A percentile compares a stretch with the other conserved stretches of the same genome.
Conservation (phyloP, 2,329 filamentous ascomycete genomes). For the Paraconiothyrium brasiliense region DNA sequence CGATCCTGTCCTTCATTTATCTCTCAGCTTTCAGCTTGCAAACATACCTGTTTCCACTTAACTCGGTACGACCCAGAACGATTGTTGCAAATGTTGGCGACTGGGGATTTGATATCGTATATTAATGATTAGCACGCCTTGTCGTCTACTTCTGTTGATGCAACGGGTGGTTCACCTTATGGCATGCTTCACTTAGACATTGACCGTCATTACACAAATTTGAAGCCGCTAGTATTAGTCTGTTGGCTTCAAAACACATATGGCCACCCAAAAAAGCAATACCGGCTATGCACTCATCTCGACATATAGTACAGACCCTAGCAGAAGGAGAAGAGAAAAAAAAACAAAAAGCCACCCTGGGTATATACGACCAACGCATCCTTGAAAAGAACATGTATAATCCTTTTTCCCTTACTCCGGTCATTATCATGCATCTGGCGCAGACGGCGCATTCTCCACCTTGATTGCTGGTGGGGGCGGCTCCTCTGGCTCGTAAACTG, state of each 20-base stretch:
- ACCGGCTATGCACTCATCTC: not conserved
- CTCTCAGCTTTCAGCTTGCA: no score
- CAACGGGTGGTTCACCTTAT: conserved; percentile 23
- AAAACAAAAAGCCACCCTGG: conserved; percentile 10
- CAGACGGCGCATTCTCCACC: conserved; percentile 33
- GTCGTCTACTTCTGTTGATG: conserved; percentile 58
- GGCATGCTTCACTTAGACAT: conserved; percentile 18
- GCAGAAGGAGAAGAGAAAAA: not conserved
- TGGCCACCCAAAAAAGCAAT: not conserved
- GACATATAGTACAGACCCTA: not conserved
- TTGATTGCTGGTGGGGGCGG: conserved; percentile 36
- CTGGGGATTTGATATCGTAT: conserved; percentile 41
- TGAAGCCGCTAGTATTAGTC: not conserved
- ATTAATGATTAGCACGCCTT: conserved; percentile 49
- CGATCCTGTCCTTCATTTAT: no score
- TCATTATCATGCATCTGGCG: conserved; percentile 23
- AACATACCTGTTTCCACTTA: no score
- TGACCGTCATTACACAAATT: conserved; percentile 20
- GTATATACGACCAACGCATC: conserved; percentile 16
- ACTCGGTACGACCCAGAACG: conserved; percentile 47
- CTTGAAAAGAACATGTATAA: not conserved
- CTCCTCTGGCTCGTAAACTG: conserved; percentile 33
- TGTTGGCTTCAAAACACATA: not conserved
- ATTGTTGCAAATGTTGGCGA: conserved; percentile 1
- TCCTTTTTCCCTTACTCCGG: not conserved